phyloP scores from a whole-genome alignment of 805 yeast genomes.

The Myxozyma neotropica region DNA sequence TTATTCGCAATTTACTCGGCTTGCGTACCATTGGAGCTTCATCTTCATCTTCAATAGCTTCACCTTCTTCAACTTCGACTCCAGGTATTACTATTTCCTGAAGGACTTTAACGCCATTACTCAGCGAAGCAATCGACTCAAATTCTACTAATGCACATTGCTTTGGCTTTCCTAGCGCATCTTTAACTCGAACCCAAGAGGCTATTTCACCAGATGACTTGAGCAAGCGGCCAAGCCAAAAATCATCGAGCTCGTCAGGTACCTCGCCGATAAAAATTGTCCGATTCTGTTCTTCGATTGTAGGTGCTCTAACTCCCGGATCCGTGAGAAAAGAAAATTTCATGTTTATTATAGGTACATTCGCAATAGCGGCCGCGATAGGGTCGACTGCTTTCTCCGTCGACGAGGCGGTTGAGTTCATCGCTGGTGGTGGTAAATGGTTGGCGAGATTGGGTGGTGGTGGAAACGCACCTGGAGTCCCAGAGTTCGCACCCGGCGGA shows the following conservation, averaged over 20 bases:
- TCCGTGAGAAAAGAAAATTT: constrained; percentile 16
- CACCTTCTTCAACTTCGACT: constrained; percentile 28
- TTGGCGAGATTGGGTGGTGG: background rate
- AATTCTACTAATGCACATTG: constrained; percentile 32
- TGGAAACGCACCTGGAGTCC: constrained; percentile 9
- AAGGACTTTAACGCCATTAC: constrained; percentile 17
- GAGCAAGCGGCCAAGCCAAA: constrained; percentile 31
- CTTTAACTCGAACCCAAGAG: constrained; percentile 27
- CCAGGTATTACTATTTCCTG: constrained; percentile 19
- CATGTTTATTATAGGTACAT: background rate
- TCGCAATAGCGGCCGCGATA: background rate
- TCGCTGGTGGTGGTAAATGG: constrained; percentile 1
- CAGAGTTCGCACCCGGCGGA: constrained; percentile 3
- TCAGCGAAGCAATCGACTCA: constrained; percentile 16
- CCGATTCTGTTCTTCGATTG: constrained; percentile 25
- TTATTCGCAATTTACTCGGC: constrained; percentile 14
- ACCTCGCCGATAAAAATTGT: constrained; percentile 22
- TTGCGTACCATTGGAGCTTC: background rate
- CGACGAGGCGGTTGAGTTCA: background rate
- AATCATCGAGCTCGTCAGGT: constrained; percentile 32
- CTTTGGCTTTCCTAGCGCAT: constrained; percentile 20
- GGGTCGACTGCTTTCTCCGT: background rate
- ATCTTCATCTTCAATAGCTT: constrained; percentile 9
- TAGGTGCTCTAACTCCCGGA: constrained; percentile 23
- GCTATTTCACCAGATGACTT: constrained; percentile 13